phyloP scores from a whole-genome alignment of 805 yeast species.

The Pichia californica region DNA sequence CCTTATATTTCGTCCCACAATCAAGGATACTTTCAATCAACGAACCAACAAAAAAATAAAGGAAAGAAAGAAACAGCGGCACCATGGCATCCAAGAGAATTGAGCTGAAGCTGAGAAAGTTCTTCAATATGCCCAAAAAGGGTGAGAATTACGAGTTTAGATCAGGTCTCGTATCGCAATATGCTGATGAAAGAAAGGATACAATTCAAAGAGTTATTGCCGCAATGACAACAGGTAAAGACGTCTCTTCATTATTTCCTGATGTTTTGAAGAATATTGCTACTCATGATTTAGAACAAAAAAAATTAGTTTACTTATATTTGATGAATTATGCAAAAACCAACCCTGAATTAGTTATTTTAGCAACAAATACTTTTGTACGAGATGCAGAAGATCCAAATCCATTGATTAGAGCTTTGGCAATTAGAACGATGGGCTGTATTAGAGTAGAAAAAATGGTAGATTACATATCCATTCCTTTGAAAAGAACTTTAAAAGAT shows the following conservation, averaged over 20 bases:
- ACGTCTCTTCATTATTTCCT: slow-evolving; percentile 89
- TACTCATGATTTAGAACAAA: slow-evolving; percentile 93
- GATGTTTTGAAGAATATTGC: slow-evolving; percentile 95
- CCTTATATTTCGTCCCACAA: no score
- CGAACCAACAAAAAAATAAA: background rate
- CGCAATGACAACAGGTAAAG: slow-evolving; percentile 97
- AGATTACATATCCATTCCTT: slow-evolving; percentile 88
- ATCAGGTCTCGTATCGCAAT: slow-evolving; percentile 87
- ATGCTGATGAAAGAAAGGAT: slow-evolving; percentile 90
- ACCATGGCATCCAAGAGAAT: slow-evolving; percentile 25
- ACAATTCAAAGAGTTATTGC: slow-evolving; percentile 95
- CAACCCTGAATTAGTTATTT: slow-evolving; percentile 90
- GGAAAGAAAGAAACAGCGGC: background rate
- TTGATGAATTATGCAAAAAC: slow-evolving; percentile 96
- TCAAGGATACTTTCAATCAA: background rate
- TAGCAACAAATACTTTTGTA: slow-evolving; percentile 96
- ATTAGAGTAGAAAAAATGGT: slow-evolving; percentile 92
- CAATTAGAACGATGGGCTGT: slow-evolving; percentile 98
- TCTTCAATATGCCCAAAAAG: slow-evolving; percentile 52
- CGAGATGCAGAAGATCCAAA: slow-evolving; percentile 93
- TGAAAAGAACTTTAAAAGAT: slow-evolving; percentile 76
- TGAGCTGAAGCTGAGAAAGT: slow-evolving; percentile 47
- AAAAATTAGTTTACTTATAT: slow-evolving; percentile 89
- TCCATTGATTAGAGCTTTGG: slow-evolving; percentile 91
- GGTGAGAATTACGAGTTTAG: slow-evolving; percentile 88